Evolutionary conservation across 192 early-diverging fungal species (phyloP).

Genomic region (Coemansia sp.): DNA sequence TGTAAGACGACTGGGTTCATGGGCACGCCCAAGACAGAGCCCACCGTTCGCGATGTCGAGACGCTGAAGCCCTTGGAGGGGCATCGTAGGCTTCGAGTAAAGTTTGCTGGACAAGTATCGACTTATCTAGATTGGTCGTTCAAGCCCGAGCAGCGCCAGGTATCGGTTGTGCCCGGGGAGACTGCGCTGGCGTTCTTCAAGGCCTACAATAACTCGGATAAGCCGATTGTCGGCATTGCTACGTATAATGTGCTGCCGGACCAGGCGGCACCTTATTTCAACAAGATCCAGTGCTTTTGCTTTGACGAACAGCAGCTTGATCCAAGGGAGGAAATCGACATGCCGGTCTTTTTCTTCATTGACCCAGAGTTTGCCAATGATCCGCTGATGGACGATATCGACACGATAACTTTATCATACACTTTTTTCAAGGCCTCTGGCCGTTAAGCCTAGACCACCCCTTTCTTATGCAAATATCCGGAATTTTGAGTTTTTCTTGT

Average conservation of each 20-base stretch:
- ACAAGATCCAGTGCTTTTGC: conserved; percentile 99
- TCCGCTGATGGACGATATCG: conserved; percentile 92
- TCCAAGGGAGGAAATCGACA: conserved; percentile 89
- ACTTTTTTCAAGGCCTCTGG: conserved; percentile 83
- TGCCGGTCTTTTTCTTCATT: conserved; percentile 97
- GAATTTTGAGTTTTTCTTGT: background rate
- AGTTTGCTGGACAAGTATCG: conserved; percentile 72
- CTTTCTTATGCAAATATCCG: background rate
- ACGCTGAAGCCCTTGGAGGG: conserved; percentile 63
- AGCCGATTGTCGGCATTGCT: conserved; percentile 91
- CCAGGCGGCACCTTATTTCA: conserved; percentile 93
- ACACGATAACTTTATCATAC: conserved; percentile 88
- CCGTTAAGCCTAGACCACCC: background rate
- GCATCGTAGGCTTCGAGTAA: conserved; percentile 63
- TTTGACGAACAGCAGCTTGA: conserved; percentile 96
- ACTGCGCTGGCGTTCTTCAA: conserved; percentile 96
- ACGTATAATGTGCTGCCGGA: conserved; percentile 95
- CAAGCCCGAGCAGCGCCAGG: conserved; percentile 79
- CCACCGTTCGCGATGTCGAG: conserved; percentile 57
- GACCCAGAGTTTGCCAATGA: conserved; percentile 95
- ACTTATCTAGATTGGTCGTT: conserved; percentile 87
- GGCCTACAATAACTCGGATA: conserved; percentile 79
- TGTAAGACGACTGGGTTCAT: conserved; percentile 91
- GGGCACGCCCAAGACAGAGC: conserved; percentile 83
- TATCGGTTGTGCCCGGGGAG: conserved; percentile 92